phyloP scores from a whole-genome alignment of 371 early-diverging fungal genomes.

The Mortierella sp. region DNA sequence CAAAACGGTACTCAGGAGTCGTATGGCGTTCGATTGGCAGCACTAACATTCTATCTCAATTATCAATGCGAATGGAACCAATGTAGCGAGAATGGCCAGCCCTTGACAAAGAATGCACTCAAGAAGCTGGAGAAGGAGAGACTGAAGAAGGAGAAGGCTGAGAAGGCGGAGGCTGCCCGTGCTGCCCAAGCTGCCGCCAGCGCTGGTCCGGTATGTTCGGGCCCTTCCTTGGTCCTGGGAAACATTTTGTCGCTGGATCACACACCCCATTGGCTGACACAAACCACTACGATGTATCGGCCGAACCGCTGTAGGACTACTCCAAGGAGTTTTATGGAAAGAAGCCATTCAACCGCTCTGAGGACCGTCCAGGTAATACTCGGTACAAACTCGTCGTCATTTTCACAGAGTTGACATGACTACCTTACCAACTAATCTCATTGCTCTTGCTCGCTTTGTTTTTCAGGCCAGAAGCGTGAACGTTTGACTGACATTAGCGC shows the following conservation, averaged over 20 bases:
- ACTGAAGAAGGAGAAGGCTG: slow-evolving; percentile 82
- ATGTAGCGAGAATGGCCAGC: slow-evolving; percentile 85
- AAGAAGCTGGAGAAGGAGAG: slow-evolving; percentile 94
- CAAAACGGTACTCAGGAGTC: no score
- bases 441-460: neutral
- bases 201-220: slow-evolving; percentile 57
- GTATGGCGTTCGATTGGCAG: no score
- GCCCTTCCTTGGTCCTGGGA: neutral
- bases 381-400: neutral
- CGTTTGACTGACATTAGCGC: slow-evolving; percentile 67
- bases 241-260: neutral
- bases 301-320: slow-evolving; percentile 65
- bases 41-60: no score
- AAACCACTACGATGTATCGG: neutral
- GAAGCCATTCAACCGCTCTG: slow-evolving; percentile 88
- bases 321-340: slow-evolving; percentile 90
- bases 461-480: slow-evolving; percentile 61
- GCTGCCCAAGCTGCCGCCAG: slow-evolving; percentile 79
- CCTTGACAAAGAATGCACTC: slow-evolving; percentile 89
- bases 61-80: neutral
- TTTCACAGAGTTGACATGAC: no score
- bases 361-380: slow-evolving; percentile 70
- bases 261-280: neutral
- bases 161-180: slow-evolving; percentile 86
- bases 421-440: no score